Conservation (phyloP, 139 green algal genomes). For the Deuterostichococcus epilithicus region DNA sequence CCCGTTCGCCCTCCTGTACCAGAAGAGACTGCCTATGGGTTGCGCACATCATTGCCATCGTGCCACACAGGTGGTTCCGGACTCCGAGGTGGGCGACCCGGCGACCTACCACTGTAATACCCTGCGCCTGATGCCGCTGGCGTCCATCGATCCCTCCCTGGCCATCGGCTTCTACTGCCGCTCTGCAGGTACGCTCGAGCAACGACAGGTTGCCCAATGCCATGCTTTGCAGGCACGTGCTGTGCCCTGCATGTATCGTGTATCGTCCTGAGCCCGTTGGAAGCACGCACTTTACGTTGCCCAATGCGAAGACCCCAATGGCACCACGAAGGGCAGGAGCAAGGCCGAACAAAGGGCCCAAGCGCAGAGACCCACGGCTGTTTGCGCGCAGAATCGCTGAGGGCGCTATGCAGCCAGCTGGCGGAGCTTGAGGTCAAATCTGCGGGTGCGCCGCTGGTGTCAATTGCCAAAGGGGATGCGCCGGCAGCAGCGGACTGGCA, state of each 20-base stretch:
- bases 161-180: constrained; percentile 82
- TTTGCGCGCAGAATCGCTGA: constrained; percentile 37
- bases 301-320: too few relatives aligned
- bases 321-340: too few relatives aligned
- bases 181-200: constrained; percentile 22
- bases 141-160: constrained; percentile 76
- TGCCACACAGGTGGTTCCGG: constrained; percentile 1
- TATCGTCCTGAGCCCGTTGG: too few relatives aligned
- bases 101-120: constrained; percentile 29
- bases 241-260: too few relatives aligned
- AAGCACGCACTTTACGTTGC: too few relatives aligned
- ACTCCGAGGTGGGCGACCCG: constrained; percentile 10
- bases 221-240: background rate
- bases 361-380: background rate
- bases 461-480: constrained; percentile 13
- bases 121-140: constrained; percentile 56
- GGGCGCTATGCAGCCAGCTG: constrained; percentile 47
- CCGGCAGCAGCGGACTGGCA: constrained; percentile 8
- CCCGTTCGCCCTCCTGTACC: background rate
- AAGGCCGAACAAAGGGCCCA: too few relatives aligned
- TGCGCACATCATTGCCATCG: background rate
- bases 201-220: background rate
- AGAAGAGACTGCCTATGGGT: background rate
- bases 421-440: constrained; percentile 31
- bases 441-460: constrained; percentile 51